phyloP scores from a whole-genome alignment of 2,329 filamentous ascomycete genomes.

The Fusarium burgessii region DNA sequence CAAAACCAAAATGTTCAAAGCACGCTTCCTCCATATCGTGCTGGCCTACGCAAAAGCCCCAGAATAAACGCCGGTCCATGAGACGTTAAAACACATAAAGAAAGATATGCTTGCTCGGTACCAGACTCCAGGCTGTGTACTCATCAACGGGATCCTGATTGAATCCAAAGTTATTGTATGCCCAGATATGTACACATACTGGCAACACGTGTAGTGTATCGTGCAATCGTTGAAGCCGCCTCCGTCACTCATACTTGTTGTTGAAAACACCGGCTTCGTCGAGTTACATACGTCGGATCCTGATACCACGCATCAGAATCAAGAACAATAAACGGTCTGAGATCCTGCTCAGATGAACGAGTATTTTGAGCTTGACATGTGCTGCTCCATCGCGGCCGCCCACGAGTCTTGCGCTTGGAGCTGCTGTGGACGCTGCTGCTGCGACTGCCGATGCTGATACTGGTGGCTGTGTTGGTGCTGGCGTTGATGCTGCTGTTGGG shows the following conservation, averaged over 20 bases:
- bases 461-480: constrained; percentile 30
- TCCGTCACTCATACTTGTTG: constrained; percentile 25
- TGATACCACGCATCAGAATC: not conserved
- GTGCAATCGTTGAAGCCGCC: constrained; percentile 33
- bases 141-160: constrained; percentile 24
- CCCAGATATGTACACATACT: not conserved
- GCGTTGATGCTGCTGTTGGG: constrained; percentile 26
- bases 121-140: constrained; percentile 43
- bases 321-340: constrained; percentile 26
- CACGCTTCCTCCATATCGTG: constrained; percentile 10
- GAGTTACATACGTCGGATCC: constrained; percentile 15
- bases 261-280: constrained; percentile 21
- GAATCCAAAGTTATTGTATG: constrained; percentile 14
- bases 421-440: constrained; percentile 33
- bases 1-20: constrained; percentile 26
- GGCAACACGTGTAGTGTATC: constrained; percentile 17
- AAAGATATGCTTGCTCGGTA: constrained; percentile 30
- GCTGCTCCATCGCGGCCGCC: constrained; percentile 51
- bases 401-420: constrained; percentile 51
- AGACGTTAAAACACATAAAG: constrained; percentile 30
- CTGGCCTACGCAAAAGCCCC: constrained; percentile 16
- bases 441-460: constrained; percentile 26
- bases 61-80: constrained; percentile 44
- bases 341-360: constrained; percentile 50
- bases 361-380: constrained; percentile 47